These are phyloP conservation scores for Colletotrichum tanaceti DNA, from an alignment of 2,329 filamentous ascomycete species.

Conservation along the genomic window DNA sequence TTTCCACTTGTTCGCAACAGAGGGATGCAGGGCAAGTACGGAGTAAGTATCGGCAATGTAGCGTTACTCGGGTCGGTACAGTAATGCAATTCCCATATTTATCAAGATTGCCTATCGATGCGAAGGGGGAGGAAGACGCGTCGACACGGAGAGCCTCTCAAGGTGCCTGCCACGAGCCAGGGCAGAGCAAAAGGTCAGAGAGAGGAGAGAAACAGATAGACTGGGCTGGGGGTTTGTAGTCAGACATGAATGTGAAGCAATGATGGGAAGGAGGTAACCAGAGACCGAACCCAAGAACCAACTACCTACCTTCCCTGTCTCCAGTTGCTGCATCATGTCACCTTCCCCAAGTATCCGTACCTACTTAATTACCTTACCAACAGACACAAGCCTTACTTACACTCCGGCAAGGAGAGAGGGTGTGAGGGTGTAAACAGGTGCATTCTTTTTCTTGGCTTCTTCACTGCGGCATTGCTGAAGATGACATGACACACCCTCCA, in stretches of 20 bases:
- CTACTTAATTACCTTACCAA: no score
- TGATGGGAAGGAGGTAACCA: neutral
- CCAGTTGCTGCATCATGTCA: no score
- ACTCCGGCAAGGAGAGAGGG: constrained; percentile 6
- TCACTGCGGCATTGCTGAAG: neutral
- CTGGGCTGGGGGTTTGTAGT: neutral
- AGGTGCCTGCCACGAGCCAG: neutral
- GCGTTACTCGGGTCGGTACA: constrained; percentile 14
- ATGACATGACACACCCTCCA: constrained; percentile 1
- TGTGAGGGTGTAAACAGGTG: neutral
- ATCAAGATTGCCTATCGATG: constrained; percentile 22
- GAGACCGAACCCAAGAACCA: neutral
- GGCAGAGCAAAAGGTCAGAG: neutral
- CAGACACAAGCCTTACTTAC: neutral
- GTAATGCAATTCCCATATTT: constrained; percentile 23
- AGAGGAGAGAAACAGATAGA: neutral
- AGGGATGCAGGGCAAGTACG: constrained; percentile 1
- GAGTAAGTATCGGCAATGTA: constrained; percentile 1
- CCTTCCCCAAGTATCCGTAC: no score
- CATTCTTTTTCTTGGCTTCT: constrained; percentile 8
- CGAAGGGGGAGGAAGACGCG: constrained; percentile 3
- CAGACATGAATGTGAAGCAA: neutral
- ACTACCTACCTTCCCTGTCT: neutral
- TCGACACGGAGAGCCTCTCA: neutral
- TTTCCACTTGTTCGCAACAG: neutral